A percentile compares a stretch with the other conserved stretches of the same genome.
Conservation (phyloP, 2,329 filamentous ascomycete genomes). For the Diaporthe capsici region DNA sequence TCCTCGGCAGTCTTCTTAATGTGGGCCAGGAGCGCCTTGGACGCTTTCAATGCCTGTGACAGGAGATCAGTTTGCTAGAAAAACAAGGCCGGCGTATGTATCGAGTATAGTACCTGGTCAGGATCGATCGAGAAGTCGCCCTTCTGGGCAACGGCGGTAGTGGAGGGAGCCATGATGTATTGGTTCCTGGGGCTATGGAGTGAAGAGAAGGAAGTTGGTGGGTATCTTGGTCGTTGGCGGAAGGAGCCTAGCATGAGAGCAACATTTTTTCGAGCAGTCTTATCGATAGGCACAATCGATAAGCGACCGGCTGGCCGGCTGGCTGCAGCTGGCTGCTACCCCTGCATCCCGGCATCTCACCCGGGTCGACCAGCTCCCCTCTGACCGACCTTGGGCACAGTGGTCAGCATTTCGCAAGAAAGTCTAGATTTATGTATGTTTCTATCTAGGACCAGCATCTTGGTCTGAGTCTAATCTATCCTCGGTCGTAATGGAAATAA, state of each 20-base stretch:
- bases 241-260: conserved; percentile 18
- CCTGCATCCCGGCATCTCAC: neutral
- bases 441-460: neutral
- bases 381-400: neutral
- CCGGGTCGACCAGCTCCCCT: neutral
- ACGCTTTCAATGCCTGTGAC: conserved; percentile 71
- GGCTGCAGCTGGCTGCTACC: conserved; percentile 17
- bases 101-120: conserved; percentile 49
- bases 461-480: neutral
- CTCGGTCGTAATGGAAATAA: neutral
- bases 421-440: neutral
- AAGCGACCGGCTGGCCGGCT: conserved; percentile 14
- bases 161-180: conserved; percentile 52
- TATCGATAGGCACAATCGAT: conserved; percentile 34
- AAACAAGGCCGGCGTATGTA: neutral
- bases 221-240: neutral
- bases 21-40: conserved; percentile 73
- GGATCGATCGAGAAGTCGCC: conserved; percentile 53
- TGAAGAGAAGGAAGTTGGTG: conserved; percentile 16
- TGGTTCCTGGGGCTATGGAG: conserved; percentile 6
- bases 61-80: conserved; percentile 32
- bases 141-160: conserved; percentile 48
- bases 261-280: conserved; percentile 37
- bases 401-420: neutral
- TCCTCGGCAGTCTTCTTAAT: conserved; percentile 70